Base-by-base conservation (phyloP, 108 stramenopile genomes). In the Seminavis robusta region DNA sequence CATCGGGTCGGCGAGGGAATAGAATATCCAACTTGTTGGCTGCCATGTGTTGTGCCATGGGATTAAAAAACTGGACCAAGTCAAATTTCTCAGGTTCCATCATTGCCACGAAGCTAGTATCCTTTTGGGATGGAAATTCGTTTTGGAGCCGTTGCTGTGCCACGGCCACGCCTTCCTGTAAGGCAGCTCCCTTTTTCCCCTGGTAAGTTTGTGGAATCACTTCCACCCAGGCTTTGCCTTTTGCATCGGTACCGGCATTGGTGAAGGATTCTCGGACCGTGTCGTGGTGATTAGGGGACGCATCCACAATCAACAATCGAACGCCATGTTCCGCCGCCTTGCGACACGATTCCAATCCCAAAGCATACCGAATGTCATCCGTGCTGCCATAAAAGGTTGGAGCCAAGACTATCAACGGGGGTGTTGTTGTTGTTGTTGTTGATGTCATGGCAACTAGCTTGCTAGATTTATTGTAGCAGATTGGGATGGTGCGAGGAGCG, bases 41-140 rank as follows among this genome's bases (percentile, higher is more conserved):
- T 4, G 63, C 23, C 13, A 56, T 45, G 10, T 69, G 55, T 32
- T 25, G 0, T n/a, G 47, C 57, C 25, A 67, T 63, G 13, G 36
- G 31, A 1, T 38, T 43, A 66, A 66, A 74, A 46, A 71, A 69
- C 7, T 65, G 59, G 17, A 70, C 47, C 59, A 79, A 55, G 49
- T 77, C 76, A 0, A 63, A 56, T 46, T 84, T 84, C 64, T 84
- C 82, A 3, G 75, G 65, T 54, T 84, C 82, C 39, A 65, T 55
- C 50, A 73, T 80, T 27, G 65, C 73, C 33, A 84, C 73, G 6
- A 61, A 41, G 46, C 52, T n/a, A 21, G 33, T 41, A 11, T 26
- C 16, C 17, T 54, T 37, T 21, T 24, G 1, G 4, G 13, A 16
- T 16, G 19, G 21, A 34, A n/a, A n/a, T n/a, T 24, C 20, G 34